phyloP scores from a whole-genome alignment of 1,284 basidiomycete species.

The Thecaphora thlaspeos region DNA sequence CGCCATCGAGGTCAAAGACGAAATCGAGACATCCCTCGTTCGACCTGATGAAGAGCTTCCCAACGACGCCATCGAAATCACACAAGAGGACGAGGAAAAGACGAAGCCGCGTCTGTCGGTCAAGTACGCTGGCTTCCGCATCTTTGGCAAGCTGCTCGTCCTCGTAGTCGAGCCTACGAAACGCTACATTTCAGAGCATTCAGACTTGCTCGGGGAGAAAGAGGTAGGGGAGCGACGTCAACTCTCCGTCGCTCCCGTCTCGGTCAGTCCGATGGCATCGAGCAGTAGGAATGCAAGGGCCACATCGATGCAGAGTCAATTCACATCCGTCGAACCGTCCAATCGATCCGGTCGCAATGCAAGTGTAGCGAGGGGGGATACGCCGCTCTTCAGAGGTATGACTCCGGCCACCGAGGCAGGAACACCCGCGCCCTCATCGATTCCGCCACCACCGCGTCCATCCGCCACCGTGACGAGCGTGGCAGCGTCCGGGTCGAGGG shows the following conservation, averaged over 20 bases:
- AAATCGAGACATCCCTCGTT: background rate
- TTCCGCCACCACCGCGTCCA: constrained; percentile 7
- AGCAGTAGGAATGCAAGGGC: constrained; percentile 8
- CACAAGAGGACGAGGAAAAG: constrained; percentile 37
- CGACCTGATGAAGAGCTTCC: too few relatives aligned
- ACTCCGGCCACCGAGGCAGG: constrained; percentile 24
- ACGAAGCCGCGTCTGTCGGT: constrained; percentile 34
- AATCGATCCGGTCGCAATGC: constrained; percentile 25
- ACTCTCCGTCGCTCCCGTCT: constrained; percentile 28
- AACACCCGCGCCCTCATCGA: constrained; percentile 6
- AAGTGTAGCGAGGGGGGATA: constrained; percentile 12
- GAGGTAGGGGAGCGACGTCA: constrained; percentile 28
- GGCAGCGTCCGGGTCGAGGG: too few relatives aligned
- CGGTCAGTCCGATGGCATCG: constrained; percentile 11
- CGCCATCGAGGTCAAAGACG: constrained; percentile 26
- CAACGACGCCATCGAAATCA: constrained; percentile 19
- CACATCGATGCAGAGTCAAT: constrained; percentile 18
- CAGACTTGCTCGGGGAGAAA: constrained; percentile 36
- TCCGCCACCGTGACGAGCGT: background rate
- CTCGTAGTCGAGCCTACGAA: constrained; percentile 43
- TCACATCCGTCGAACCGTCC: constrained; percentile 27
- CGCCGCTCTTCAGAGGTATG: constrained; percentile 32
- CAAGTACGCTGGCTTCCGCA: constrained; percentile 38
- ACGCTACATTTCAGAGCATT: constrained; percentile 23
- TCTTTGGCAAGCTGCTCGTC: constrained; percentile 50